Percentiles rank a stretch among this genome's conserved stretches.
phyloP scores from a whole-genome alignment of 1,284 basidiomycete genomes.

The Trichosporon sp. region DNA sequence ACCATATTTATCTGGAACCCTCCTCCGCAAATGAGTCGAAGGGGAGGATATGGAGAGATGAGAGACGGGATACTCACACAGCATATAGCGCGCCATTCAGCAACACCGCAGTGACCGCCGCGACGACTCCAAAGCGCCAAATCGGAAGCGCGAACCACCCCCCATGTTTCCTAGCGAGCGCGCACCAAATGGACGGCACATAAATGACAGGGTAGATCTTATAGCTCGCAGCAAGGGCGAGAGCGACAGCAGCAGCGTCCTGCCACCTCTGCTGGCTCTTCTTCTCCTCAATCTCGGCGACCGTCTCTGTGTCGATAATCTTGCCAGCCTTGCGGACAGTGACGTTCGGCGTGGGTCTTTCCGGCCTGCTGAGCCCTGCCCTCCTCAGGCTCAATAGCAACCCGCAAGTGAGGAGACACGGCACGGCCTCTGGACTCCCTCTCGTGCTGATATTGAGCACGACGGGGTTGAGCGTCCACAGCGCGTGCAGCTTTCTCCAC shows the following conservation, averaged over 20 bases:
- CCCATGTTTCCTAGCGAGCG: constrained; percentile 50
- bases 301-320: not conserved
- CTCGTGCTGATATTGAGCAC: constrained; percentile 94
- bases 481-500: constrained; percentile 46
- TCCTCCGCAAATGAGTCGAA: no score
- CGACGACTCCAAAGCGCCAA: constrained; percentile 63
- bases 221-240: constrained; percentile 82
- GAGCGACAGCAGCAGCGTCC: constrained; percentile 60
- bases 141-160: constrained; percentile 56
- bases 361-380: constrained; percentile 20
- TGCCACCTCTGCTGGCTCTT: constrained; percentile 12
- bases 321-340: not conserved
- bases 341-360: not conserved
- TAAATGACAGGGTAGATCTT: constrained; percentile 96
- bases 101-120: constrained; percentile 62
- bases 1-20: no score
- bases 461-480: constrained; percentile 86
- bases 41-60: no score
- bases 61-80: constrained; percentile 62
- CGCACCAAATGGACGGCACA: constrained; percentile 66
- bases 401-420: constrained; percentile 54
- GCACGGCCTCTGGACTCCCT: constrained; percentile 86
- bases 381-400: constrained; percentile 71
- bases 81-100: constrained; percentile 66
- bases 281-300: not conserved